Evolutionary conservation across 495 filamentous ascomycete genomes (phyloP).

Genomic region (Trichoderma orchidacearum): DNA sequence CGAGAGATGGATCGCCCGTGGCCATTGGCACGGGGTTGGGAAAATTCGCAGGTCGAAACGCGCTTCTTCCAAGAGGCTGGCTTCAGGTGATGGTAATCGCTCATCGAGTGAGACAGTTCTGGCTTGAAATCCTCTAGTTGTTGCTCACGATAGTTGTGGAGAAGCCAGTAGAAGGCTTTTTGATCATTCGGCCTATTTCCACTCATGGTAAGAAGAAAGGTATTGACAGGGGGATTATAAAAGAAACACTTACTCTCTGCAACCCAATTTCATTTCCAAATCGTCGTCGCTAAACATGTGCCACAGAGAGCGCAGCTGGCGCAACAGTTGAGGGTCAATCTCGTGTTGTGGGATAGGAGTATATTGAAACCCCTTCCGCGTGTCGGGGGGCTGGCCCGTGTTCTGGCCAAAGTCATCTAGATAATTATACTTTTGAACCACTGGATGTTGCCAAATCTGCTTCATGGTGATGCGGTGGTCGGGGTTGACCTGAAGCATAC

Average conservation of each 20-base stretch:
- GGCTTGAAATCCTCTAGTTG: constrained; percentile 73
- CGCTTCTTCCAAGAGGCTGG: constrained; percentile 33
- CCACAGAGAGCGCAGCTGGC: constrained; percentile 79
- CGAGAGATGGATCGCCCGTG: constrained; percentile 46
- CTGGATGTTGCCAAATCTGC: constrained; percentile 70
- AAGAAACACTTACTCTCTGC: constrained; percentile 41
- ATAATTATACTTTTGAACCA: constrained; percentile 68
- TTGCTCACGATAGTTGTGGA: constrained; percentile 66
- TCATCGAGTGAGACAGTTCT: constrained; percentile 62
- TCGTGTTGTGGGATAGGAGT: constrained; percentile 30
- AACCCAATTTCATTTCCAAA: constrained; percentile 50
- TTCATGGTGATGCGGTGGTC: constrained; percentile 60
- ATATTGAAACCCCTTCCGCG: constrained; percentile 13
- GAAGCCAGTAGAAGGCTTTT: constrained; percentile 78
- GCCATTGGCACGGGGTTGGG: constrained; percentile 21
- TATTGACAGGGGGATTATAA: neutral
- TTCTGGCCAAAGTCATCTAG: constrained; percentile 36
- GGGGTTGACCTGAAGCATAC: constrained; percentile 64
- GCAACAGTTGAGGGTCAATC: constrained; percentile 64
- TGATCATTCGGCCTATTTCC: constrained; percentile 61
- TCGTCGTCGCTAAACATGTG: constrained; percentile 63
- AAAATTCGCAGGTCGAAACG: constrained; percentile 36
- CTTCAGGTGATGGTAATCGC: constrained; percentile 75
- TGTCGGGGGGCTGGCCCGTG: constrained; percentile 7
- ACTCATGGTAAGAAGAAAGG: constrained; percentile 11